Evolutionary conservation across 441 rosid species (phyloP).

Genomic region (Manihot esculenta): DNA sequence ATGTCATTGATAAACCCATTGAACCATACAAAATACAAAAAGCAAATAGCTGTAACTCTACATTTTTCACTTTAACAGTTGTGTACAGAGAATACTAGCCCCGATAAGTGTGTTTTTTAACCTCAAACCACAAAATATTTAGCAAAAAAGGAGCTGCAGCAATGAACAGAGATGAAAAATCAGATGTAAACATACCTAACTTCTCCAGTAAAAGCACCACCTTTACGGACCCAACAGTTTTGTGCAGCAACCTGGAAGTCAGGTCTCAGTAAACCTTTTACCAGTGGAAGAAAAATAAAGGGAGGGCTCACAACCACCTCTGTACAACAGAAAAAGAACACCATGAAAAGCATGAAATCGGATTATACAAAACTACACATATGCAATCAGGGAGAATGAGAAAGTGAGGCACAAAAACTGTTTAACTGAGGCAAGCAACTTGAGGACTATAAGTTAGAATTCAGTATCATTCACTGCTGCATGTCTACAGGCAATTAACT

Average conservation of each 20-base stretch:
- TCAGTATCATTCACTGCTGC: too few relatives aligned
- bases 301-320: constrained; percentile 86
- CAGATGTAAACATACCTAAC: constrained; percentile 43
- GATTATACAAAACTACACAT: neutral
- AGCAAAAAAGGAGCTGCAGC: neutral
- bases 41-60: neutral
- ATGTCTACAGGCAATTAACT: neutral
- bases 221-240: constrained; percentile 73
- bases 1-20: neutral
- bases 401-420: too few relatives aligned
- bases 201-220: constrained; percentile 77
- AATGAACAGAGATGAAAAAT: neutral
- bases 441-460: neutral
- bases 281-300: constrained; percentile 54
- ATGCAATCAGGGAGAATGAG: neutral
- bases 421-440: neutral
- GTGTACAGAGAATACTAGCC: neutral
- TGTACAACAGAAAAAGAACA: constrained; percentile 20
- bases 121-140: neutral
- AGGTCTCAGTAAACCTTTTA: constrained; percentile 44
- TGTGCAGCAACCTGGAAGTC: constrained; percentile 73
- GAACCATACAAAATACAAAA: neutral
- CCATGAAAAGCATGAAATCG: neutral
- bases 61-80: neutral
- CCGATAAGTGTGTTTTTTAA: neutral